These are phyloP conservation scores for Pezicula neosporulosa DNA, from an alignment of 2,329 filamentous ascomycete genomes.

Conservation along the genomic window DNA sequence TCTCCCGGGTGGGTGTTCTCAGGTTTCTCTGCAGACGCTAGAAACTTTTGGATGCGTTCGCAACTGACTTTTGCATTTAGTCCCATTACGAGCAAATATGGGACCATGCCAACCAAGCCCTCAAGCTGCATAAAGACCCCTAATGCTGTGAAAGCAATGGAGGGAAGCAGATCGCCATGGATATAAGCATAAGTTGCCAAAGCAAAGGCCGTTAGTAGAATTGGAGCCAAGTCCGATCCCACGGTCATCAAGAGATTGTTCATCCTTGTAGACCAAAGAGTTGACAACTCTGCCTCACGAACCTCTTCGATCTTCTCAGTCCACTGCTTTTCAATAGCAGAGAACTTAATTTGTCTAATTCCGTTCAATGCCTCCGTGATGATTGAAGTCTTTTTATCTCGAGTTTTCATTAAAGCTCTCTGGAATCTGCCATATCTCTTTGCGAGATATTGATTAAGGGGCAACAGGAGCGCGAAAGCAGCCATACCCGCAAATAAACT, in stretches of 20 bases:
- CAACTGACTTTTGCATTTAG: slow-evolving; percentile 72
- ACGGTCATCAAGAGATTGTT: slow-evolving; percentile 17
- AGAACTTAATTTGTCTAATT: slow-evolving; percentile 80
- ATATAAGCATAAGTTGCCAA: slow-evolving; percentile 64
- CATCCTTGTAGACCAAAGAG: slow-evolving; percentile 48
- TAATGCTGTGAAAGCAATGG: slow-evolving; percentile 75
- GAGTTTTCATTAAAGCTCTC: slow-evolving; percentile 66
- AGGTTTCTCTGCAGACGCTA: slow-evolving; percentile 60
- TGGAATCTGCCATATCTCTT: slow-evolving; percentile 61
- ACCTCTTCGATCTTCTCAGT: slow-evolving; percentile 61
- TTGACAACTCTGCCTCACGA: slow-evolving; percentile 63
- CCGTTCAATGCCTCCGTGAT: slow-evolving; percentile 72
- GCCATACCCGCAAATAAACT: slow-evolving; percentile 61
- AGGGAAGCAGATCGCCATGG: slow-evolving; percentile 60
- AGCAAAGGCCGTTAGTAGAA: slow-evolving; percentile 67
- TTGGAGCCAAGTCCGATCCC: slow-evolving; percentile 66
- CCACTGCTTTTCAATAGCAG: slow-evolving; percentile 71
- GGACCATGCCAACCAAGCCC: slow-evolving; percentile 63
- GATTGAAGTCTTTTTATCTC: slow-evolving; percentile 70
- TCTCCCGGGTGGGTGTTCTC: slow-evolving; percentile 51
- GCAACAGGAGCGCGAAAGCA: slow-evolving; percentile 58
- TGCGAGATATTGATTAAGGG: slow-evolving; percentile 63
- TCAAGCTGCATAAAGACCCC: slow-evolving; percentile 70
- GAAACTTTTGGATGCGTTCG: slow-evolving; percentile 65
- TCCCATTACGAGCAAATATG: slow-evolving; percentile 64